phyloP scores from a whole-genome alignment of 768 basidiomycete genomes.

The Leccinum boreale region DNA sequence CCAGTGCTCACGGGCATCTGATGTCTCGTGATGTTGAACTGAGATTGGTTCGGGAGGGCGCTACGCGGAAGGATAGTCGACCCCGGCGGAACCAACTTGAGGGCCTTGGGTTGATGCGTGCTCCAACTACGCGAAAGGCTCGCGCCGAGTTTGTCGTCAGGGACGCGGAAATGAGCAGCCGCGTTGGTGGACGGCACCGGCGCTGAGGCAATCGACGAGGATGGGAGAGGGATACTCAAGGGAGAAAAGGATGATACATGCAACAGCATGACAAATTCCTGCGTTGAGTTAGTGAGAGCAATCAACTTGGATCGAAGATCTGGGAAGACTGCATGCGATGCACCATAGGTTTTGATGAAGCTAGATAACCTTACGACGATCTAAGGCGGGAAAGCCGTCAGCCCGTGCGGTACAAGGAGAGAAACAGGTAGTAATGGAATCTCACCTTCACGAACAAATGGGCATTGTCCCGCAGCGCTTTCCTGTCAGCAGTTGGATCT shows the following conservation, averaged over 20 bases:
- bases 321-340: conserved; percentile 52
- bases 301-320: conserved; percentile 68
- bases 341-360: conserved; percentile 62
- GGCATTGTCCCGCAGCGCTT: conserved; percentile 70
- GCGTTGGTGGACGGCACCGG: conserved; percentile 17
- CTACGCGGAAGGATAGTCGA: conserved; percentile 45
- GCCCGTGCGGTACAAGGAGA: background rate
- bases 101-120: conserved; percentile 44
- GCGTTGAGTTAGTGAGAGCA: conserved; percentile 75
- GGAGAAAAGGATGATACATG: conserved; percentile 82
- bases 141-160: conserved; percentile 49
- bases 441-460: conserved; percentile 78
- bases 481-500: conserved; percentile 52
- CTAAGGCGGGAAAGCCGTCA: conserved; percentile 35
- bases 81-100: conserved; percentile 35
- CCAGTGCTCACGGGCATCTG: background rate
- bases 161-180: conserved; percentile 17
- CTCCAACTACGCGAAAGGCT: conserved; percentile 60
- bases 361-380: conserved; percentile 75
- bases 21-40: conserved; percentile 39
- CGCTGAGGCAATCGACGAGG: conserved; percentile 52
- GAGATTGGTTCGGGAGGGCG: conserved; percentile 47
- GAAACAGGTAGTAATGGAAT: background rate
- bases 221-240: conserved; percentile 49
- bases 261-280: conserved; percentile 83